These are phyloP conservation scores for Chaetoscypha palmicola DNA, from an alignment of 2,329 filamentous ascomycete genomes.

Conservation along the genomic window DNA sequence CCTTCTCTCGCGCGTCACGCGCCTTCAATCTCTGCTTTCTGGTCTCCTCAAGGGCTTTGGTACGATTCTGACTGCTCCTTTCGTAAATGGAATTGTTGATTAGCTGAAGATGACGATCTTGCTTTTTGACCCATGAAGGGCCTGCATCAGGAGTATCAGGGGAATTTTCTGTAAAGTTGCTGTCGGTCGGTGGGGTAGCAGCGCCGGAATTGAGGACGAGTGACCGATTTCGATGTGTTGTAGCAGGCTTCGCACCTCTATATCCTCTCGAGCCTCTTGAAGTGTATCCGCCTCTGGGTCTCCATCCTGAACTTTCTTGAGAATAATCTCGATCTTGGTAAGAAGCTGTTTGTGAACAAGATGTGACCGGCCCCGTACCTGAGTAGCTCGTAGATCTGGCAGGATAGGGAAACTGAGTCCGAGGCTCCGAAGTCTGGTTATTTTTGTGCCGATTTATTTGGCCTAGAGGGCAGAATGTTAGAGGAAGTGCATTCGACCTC, in stretches of 20 bases:
- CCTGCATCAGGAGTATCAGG: conserved; percentile 21
- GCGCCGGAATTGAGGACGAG: conserved; percentile 53
- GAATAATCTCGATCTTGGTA: conserved; percentile 20
- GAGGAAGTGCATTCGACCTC: conserved; percentile 42
- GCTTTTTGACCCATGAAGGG: conserved; percentile 62
- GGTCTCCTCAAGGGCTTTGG: conserved; percentile 66
- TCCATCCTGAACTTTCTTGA: conserved; percentile 24
- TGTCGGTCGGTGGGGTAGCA: conserved; percentile 5
- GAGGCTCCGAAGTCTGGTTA: conserved; percentile 39
- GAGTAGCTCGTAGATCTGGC: conserved; percentile 12
- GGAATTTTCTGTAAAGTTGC: conserved; percentile 6
- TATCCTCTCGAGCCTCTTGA: conserved; percentile 25
- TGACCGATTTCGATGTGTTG: conserved; percentile 48
- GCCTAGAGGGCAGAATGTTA: conserved; percentile 39
- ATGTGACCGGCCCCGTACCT: conserved; percentile 17
- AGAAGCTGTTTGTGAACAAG: conserved; percentile 9
- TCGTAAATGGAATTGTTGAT: conserved; percentile 77
- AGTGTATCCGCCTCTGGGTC: conserved; percentile 23
- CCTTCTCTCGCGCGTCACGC: conserved; percentile 51
- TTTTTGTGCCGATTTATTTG: conserved; percentile 77
- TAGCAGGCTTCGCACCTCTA: conserved; percentile 33
- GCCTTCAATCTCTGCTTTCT: conserved; percentile 48
- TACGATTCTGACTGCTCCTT: conserved; percentile 60
- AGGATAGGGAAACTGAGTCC: conserved; percentile 13
- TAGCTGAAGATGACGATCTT: conserved; percentile 70